These are phyloP conservation scores for Inga oerstediana DNA, from an alignment of 306 rosid genomes.

Conservation along the genomic window DNA sequence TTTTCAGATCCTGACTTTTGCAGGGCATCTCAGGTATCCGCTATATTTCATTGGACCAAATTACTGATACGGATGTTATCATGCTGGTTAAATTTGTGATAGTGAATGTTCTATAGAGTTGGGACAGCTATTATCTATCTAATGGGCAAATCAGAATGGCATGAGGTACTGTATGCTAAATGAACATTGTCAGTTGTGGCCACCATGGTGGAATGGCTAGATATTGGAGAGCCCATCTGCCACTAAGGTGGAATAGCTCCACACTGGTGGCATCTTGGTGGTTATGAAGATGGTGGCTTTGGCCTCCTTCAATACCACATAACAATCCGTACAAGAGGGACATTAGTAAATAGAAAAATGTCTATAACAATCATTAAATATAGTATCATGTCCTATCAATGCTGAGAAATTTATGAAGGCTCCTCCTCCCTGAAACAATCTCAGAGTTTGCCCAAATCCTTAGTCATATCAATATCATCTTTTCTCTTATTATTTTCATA, in stretches of 20 bases:
- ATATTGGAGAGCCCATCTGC: not conserved
- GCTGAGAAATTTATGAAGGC: not conserved
- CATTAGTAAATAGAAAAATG: not conserved
- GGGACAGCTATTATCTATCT: not conserved
- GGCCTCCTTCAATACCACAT: not conserved
- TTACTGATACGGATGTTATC: not conserved
- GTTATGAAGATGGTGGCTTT: not conserved
- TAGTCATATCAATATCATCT: not conserved
- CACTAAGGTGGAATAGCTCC: not conserved
- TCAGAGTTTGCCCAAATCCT: not conserved
- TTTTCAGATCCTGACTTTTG: constrained; percentile 43
- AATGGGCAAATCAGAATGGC: not conserved
- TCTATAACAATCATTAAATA: not conserved
- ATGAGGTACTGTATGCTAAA: not conserved
- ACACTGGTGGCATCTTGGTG: not conserved
- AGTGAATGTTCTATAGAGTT: not conserved
- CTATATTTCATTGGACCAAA: not conserved
- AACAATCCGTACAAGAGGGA: not conserved
- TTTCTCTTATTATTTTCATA: not conserved
- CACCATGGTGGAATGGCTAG: not conserved
- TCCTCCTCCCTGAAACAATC: not conserved
- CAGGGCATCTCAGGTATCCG: constrained; percentile 37
- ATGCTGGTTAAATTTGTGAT: not conserved
- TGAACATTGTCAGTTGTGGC: not conserved
- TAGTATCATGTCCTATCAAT: not conserved